Percentiles rank a stretch among this genome's conserved stretches.
These are phyloP conservation scores for Lepidium africanum DNA, from an alignment of 345 rosid genomes.

Conservation along the genomic window DNA sequence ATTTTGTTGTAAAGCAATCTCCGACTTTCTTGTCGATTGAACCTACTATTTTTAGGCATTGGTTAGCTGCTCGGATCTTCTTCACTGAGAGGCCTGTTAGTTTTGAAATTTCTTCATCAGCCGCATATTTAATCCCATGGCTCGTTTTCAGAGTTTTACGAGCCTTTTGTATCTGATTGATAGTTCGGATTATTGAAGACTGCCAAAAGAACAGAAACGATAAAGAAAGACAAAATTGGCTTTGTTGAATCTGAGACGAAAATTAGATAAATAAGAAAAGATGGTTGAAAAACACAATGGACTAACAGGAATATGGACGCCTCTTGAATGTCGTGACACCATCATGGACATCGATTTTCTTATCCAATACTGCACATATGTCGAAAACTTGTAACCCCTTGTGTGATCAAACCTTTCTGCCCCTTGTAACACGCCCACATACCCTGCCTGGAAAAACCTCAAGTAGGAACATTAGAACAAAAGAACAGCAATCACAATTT, in stretches of 20 bases:
- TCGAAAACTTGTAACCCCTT: conserved; percentile 78
- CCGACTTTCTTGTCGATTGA: conserved; percentile 52
- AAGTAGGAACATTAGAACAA: conserved; percentile 1
- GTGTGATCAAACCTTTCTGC: conserved; percentile 78
- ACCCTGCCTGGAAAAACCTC: conserved; percentile 52
- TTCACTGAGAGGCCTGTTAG: conserved; percentile 50
- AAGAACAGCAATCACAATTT: not conserved
- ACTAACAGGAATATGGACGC: conserved; percentile 63
- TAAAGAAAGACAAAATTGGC: not conserved
- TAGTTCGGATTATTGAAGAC: conserved; percentile 42
- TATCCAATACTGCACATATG: conserved; percentile 87
- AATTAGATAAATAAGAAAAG: not conserved
- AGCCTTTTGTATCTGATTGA: conserved; percentile 59
- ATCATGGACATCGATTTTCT: conserved; percentile 57
- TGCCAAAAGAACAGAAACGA: conserved; percentile 21
- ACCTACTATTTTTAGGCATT: conserved; percentile 31
- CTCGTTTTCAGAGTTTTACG: conserved; percentile 43
- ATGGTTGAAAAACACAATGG: not conserved
- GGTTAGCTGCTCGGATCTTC: conserved; percentile 62
- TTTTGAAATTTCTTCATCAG: conserved; percentile 55
- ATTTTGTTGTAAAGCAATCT: conserved; percentile 38
- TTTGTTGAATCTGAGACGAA: not conserved
- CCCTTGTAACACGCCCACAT: conserved; percentile 71
- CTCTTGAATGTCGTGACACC: conserved; percentile 57
- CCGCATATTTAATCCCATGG: conserved; percentile 44